Evolutionary conservation across 768 basidiomycete genomes (phyloP).

Genomic region (Tephrocybe rancida): DNA sequence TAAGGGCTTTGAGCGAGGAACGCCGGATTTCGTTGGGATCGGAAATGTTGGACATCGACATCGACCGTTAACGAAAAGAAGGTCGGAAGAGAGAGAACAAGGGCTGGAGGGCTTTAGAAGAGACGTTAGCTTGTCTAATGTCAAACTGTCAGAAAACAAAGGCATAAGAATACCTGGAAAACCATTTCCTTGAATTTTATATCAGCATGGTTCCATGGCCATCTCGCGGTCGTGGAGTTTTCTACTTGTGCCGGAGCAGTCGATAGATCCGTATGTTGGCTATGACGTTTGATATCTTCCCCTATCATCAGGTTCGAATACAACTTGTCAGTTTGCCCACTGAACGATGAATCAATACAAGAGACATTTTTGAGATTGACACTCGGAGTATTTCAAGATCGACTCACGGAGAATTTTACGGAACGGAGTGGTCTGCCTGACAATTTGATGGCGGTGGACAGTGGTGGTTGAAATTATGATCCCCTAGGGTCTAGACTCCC

Average conservation of each 20-base stretch:
- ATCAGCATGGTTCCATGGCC: too few relatives aligned
- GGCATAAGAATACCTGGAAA: neutral
- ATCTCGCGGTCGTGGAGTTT: neutral
- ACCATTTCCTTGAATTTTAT: neutral
- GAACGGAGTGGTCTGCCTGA: neutral
- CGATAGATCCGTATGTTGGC: neutral
- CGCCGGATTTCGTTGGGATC: neutral
- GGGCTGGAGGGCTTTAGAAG: neutral
- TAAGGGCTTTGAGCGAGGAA: neutral
- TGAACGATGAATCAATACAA: neutral
- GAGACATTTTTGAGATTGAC: neutral
- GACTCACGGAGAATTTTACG: neutral
- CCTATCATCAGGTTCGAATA: too few relatives aligned
- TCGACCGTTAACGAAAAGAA: neutral
- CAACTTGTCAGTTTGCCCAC: too few relatives aligned
- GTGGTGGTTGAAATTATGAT: neutral
- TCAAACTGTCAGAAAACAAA: slow-evolving; percentile 8
- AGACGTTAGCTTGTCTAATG: neutral
- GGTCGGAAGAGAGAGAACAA: slow-evolving; percentile 7
- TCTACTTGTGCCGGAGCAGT: neutral
- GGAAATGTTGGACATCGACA: neutral
- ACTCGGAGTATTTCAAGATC: neutral
- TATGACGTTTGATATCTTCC: neutral
- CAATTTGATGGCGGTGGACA: neutral
- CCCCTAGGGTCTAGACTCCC: slow-evolving; percentile 6